phyloP scores from a whole-genome alignment of 1,284 basidiomycete genomes.

The Lentinula novae-zelandiae region DNA sequence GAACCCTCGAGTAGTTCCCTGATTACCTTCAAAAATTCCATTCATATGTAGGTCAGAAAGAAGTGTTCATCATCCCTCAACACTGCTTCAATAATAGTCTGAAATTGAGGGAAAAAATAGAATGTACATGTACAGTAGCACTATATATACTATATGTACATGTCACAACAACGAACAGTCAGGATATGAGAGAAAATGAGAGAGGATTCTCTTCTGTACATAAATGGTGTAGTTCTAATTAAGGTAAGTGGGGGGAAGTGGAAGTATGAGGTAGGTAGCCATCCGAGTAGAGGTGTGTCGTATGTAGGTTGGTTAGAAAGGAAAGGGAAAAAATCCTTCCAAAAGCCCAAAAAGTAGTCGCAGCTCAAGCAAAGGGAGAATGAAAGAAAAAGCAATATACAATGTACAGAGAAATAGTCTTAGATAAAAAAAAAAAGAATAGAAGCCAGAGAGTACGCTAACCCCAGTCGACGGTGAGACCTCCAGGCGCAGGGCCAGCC shows the following conservation, averaged over 20 bases:
- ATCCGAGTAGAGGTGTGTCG: background rate
- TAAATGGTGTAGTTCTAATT: background rate
- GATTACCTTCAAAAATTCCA: too few species aligned
- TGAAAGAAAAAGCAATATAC: slow-evolving; percentile 24
- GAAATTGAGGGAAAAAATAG: background rate
- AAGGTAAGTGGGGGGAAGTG: background rate
- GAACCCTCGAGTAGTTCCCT: background rate
- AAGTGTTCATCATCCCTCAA: too few species aligned
- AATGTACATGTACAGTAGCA: background rate
- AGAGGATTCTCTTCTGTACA: background rate
- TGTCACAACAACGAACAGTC: background rate
- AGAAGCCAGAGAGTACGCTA: slow-evolving; percentile 24
- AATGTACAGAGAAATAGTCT: background rate
- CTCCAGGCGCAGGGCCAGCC: slow-evolving; percentile 53
- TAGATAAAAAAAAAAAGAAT: background rate
- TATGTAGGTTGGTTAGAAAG: background rate
- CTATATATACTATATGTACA: background rate
- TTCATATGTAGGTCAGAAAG: too few species aligned
- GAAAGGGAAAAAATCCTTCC: background rate
- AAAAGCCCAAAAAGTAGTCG: background rate
- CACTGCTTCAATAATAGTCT: too few species aligned
- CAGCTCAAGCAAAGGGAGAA: background rate
- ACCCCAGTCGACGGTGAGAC: slow-evolving; percentile 74
- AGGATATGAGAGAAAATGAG: background rate
- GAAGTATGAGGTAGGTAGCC: background rate